Percentiles rank a stretch among this genome's conserved stretches.
Evolutionary conservation across 129 eudicot species (phyloP).

Genomic region (Flaveria bidentis): DNA sequence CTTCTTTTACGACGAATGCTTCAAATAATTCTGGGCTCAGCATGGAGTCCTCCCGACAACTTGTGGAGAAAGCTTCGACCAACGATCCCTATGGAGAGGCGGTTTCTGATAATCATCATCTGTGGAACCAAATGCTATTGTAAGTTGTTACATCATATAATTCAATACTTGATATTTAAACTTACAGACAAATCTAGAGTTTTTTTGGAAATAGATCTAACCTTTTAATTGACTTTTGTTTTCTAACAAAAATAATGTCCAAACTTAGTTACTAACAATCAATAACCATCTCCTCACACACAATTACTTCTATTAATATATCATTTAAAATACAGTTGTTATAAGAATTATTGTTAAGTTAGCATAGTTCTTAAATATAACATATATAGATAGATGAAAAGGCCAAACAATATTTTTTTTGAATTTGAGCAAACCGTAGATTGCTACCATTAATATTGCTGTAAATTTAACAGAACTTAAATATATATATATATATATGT

Average conservation of each 20-base stretch:
- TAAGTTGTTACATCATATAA: slow-evolving; percentile 30
- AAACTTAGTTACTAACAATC: slow-evolving; percentile 1
- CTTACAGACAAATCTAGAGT: background rate
- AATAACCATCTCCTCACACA: background rate
- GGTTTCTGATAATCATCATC: slow-evolving; percentile 57
- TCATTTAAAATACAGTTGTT: background rate
- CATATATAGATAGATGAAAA: background rate
- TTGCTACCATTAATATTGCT: background rate
- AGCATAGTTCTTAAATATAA: background rate
- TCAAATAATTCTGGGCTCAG: slow-evolving; percentile 57
- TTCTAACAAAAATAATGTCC: background rate
- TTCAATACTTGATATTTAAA: slow-evolving; percentile 4
- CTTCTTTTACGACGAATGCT: slow-evolving; percentile 47
- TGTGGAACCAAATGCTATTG: slow-evolving; percentile 62
- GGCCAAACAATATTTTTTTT: background rate
- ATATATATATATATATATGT: too few relatives aligned
- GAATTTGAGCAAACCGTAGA: background rate
- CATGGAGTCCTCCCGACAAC: slow-evolving; percentile 49
- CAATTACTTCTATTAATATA: background rate
- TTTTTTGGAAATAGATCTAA: background rate
- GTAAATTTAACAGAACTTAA: background rate
- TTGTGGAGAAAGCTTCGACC: slow-evolving; percentile 40
- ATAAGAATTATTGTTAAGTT: background rate
- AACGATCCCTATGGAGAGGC: slow-evolving; percentile 56
- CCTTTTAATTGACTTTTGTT: background rate